Percentiles rank a stretch among this genome's conserved stretches.
phyloP scores from a whole-genome alignment of 2,329 filamentous ascomycete genomes.

The Epichloe scottii region DNA sequence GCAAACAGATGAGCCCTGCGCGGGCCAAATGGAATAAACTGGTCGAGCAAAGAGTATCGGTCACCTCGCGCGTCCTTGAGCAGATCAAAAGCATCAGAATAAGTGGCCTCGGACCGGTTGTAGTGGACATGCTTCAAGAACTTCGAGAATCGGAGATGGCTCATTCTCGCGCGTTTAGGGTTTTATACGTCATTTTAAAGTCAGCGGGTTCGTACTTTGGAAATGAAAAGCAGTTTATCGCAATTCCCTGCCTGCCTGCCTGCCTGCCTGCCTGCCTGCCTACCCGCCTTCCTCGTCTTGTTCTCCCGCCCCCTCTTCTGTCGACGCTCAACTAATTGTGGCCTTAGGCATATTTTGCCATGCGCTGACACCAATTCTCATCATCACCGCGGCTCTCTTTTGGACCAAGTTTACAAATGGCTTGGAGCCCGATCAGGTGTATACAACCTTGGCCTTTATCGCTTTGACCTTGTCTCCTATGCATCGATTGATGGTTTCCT shows the following conservation, averaged over 20 bases:
- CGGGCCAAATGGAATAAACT: conserved; percentile 18
- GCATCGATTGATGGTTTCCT: conserved; percentile 1
- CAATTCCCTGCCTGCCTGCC: background rate
- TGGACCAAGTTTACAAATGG: conserved; percentile 7
- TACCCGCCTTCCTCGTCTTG: background rate
- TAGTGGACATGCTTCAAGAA: conserved; percentile 4
- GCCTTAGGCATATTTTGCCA: background rate
- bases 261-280: background rate
- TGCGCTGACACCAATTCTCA: conserved; percentile 5
- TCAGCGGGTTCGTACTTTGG: conserved; percentile 2
- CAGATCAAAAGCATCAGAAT: conserved; percentile 24
- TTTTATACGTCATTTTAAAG: conserved; percentile 4
- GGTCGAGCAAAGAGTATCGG: conserved; percentile 18
- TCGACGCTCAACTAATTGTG: too few species aligned
- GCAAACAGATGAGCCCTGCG: conserved; percentile 23
- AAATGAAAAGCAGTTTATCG: background rate
- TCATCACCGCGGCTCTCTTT: conserved; percentile 7
- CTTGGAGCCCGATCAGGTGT: conserved; percentile 5
- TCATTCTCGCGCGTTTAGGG: conserved; percentile 3
- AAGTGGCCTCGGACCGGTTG: conserved; percentile 16
- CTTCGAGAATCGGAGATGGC: conserved; percentile 10
- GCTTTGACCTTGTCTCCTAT: conserved; percentile 4
- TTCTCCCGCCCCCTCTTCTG: background rate
- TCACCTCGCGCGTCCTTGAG: conserved; percentile 14
- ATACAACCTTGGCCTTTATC: conserved; percentile 7